Conservation (phyloP, 176 grass and related monocot species). For the Oryza rufipogon region DNA sequence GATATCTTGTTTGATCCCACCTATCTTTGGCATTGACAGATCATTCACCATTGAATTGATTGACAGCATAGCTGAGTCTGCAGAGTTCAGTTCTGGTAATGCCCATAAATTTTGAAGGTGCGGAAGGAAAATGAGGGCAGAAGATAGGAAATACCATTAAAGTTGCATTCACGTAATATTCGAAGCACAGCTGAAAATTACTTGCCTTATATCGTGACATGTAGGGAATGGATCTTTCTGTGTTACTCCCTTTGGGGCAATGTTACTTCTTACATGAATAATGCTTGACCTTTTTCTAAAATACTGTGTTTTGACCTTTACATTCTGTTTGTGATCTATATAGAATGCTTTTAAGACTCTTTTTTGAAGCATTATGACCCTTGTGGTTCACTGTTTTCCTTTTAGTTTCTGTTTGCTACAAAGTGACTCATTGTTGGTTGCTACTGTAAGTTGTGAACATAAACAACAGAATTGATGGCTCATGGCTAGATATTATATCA, state of each 20-base stretch:
- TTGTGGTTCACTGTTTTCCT: background rate
- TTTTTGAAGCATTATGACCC: background rate
- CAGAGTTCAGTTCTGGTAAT: conserved; percentile 1
- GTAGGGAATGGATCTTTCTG: background rate
- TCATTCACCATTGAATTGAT: background rate
- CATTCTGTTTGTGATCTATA: conserved; percentile 8
- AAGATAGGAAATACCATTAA: background rate
- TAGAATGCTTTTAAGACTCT: background rate
- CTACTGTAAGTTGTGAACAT: background rate
- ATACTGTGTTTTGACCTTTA: background rate
- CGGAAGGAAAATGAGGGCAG: background rate
- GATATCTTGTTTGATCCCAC: conserved; percentile 16
- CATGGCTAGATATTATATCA: background rate
- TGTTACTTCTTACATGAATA: background rate
- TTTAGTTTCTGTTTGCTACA: background rate
- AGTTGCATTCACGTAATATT: background rate
- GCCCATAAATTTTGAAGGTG: background rate
- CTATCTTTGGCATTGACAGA: background rate
- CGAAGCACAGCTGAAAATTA: background rate
- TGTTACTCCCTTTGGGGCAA: background rate
- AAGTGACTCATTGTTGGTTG: background rate
- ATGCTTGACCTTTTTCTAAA: background rate
- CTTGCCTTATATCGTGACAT: background rate
- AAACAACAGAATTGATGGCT: no score
- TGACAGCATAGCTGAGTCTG: conserved; percentile 13